Evolutionary conservation across 805 yeast genomes (phyloP).

Genomic region (Candida dendrica): DNA sequence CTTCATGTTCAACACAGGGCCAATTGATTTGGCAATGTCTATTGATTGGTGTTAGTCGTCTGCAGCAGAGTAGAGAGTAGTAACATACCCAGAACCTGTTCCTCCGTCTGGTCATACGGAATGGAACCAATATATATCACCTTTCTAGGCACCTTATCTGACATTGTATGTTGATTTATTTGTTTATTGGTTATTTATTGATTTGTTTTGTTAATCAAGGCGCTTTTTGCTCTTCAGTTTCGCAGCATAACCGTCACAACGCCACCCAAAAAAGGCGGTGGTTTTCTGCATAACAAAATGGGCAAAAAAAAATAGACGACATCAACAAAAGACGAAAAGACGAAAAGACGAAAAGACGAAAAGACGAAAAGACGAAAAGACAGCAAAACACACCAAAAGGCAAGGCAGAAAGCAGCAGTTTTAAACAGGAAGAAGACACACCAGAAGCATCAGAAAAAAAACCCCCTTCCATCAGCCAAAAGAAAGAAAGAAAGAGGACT

Average conservation of each 20-base stretch:
- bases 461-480: too few species aligned
- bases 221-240: too few species aligned
- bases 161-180: conserved; percentile 2
- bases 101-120: conserved; percentile 91
- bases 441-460: too few species aligned
- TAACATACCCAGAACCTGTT: conserved; percentile 51
- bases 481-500: too few species aligned
- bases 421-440: too few species aligned
- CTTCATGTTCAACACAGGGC: conserved; percentile 73
- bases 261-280: too few species aligned
- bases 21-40: conserved; percentile 79
- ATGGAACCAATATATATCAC: conserved; percentile 78
- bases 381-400: too few species aligned
- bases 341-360: too few species aligned
- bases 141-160: conserved; percentile 22
- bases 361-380: too few species aligned
- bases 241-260: background rate
- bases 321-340: background rate
- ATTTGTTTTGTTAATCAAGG: too few species aligned
- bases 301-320: background rate
- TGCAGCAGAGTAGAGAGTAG: background rate
- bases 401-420: too few species aligned
- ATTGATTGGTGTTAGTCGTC: conserved; percentile 2
- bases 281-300: background rate
- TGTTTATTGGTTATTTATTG: too few species aligned